phyloP scores from a whole-genome alignment of 108 stramenopile genomes.

The Fragilaria radians region DNA sequence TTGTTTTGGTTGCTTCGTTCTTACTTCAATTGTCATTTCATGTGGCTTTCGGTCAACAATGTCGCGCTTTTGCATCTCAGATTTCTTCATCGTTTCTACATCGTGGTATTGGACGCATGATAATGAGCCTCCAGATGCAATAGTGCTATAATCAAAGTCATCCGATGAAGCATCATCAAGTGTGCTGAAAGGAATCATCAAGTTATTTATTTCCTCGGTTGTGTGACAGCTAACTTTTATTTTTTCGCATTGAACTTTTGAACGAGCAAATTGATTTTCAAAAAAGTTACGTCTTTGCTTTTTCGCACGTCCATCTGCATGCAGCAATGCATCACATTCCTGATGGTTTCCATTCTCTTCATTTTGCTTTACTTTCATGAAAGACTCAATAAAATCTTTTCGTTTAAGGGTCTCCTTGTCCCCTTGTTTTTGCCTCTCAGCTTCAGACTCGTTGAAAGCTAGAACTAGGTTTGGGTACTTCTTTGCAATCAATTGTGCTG shows the following conservation, averaged over 20 bases:
- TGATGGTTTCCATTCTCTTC: not conserved
- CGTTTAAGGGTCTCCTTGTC: constrained; percentile 41
- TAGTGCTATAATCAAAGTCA: not conserved
- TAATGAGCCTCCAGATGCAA: not conserved
- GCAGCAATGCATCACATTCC: not conserved
- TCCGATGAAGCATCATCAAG: not conserved
- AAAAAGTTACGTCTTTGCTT: not conserved
- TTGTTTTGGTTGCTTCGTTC: too few relatives aligned
- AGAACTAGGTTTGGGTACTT: constrained; percentile 41
- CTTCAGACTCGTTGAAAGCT: constrained; percentile 22
- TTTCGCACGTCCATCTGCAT: not conserved
- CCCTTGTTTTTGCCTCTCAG: constrained; percentile 40
- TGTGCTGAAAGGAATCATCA: not conserved
- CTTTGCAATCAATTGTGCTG: constrained; percentile 29
- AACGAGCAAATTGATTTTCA: not conserved
- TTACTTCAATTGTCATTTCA: not conserved
- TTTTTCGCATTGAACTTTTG: not conserved
- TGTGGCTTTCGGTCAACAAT: not conserved
- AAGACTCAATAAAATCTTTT: constrained; percentile 38
- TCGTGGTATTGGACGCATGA: not conserved
- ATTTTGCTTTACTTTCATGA: not conserved
- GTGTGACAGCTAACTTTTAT: not conserved
- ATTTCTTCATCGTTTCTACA: not conserved
- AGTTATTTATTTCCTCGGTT: not conserved
- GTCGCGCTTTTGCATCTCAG: not conserved